These are phyloP conservation scores for Eimeria falciformis DNA, from an alignment of 169 alveolate species.

Conservation along the genomic window DNA sequence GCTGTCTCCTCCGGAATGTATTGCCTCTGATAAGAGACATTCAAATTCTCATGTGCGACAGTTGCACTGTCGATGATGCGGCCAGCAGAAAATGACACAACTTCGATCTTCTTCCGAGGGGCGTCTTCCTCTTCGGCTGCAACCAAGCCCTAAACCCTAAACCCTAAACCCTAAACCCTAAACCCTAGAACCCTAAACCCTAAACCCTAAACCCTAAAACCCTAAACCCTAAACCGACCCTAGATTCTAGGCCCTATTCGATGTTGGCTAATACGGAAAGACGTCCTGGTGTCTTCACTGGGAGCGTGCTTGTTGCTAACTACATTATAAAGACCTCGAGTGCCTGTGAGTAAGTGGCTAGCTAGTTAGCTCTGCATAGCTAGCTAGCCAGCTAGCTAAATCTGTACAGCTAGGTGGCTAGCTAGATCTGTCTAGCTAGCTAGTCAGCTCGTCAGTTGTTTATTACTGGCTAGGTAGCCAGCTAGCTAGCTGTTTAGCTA, in stretches of 20 bases:
- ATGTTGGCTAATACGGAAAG: neutral
- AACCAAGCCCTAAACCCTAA: neutral
- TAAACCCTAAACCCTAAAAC: neutral
- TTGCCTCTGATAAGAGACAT: conserved; percentile 9
- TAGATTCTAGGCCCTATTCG: neutral
- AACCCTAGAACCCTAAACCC: neutral
- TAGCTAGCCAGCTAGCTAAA: no score
- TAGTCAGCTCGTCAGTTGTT: no score
- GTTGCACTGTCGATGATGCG: conserved; percentile 34
- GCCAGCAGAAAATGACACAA: conserved; percentile 62
- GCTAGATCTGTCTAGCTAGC: no score
- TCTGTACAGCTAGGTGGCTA: no score
- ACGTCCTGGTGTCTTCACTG: no score
- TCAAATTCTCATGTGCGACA: conserved; percentile 4
- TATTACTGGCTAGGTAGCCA: no score
- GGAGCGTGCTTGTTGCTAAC: no score
- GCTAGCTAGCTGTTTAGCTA: no score
- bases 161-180: neutral
- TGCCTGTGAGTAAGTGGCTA: no score
- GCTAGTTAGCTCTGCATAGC: no score
- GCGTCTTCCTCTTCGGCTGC: neutral
- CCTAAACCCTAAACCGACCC: neutral
- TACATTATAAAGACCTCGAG: no score
- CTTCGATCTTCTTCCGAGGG: neutral
- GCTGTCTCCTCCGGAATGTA: conserved; percentile 7